Conservation (phyloP, 2,329 filamentous ascomycete species). For the Colletotrichum tabaci region DNA sequence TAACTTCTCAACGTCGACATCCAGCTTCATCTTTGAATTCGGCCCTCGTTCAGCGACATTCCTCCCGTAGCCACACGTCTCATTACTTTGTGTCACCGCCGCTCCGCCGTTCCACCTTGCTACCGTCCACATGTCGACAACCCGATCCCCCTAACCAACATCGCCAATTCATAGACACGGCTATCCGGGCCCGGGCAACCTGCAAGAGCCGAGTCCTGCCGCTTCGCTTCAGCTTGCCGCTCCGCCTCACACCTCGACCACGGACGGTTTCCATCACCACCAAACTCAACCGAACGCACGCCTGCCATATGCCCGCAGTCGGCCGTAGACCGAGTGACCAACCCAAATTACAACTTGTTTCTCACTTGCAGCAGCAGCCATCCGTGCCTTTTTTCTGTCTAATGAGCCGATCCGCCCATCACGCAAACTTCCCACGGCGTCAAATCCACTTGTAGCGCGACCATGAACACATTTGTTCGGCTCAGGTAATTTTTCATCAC, state of each 20-base stretch:
- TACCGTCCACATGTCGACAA: conserved; percentile 34
- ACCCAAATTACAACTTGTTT: conserved; percentile 38
- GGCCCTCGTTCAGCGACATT: conserved; percentile 12
- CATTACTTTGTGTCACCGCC: conserved; percentile 5
- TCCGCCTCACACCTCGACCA: conserved; percentile 10
- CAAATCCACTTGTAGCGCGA: conserved; percentile 32
- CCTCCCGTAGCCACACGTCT: conserved; percentile 4
- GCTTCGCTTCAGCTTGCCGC: neutral
- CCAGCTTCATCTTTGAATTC: conserved; percentile 5
- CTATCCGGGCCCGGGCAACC: conserved; percentile 5
- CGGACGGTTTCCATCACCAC: conserved; percentile 18
- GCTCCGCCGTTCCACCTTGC: conserved; percentile 20
- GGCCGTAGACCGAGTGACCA: conserved; percentile 19
- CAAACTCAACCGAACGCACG: conserved; percentile 31
- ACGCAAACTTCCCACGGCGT: conserved; percentile 19
- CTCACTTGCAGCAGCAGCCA: conserved; percentile 40
- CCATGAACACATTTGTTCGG: conserved; percentile 32
- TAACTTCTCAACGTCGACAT: conserved; percentile 31
- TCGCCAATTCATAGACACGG: conserved; percentile 31
- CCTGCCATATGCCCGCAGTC: conserved; percentile 31
- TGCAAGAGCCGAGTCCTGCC: conserved; percentile 15
- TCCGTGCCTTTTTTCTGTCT: conserved; percentile 16
- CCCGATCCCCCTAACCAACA: conserved; percentile 16
- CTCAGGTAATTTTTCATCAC: conserved; percentile 38
- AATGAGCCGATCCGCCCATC: neutral